Evolutionary conservation across 2,329 filamentous ascomycete species (phyloP).

Genomic region (Fusarium concolor): DNA sequence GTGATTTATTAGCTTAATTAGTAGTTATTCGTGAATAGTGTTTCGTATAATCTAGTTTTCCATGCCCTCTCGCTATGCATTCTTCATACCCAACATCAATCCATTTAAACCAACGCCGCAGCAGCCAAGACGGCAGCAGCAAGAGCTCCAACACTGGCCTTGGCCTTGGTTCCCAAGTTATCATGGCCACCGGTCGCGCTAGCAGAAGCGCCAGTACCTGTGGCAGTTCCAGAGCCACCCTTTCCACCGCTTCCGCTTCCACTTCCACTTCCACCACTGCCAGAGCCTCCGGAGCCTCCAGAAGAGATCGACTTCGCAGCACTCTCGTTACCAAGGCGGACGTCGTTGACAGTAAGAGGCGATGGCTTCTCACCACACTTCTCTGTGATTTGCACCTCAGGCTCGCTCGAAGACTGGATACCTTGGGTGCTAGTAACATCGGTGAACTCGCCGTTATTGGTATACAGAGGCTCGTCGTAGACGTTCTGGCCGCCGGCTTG

Average conservation of each 20-base stretch:
- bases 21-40: constrained; percentile 7
- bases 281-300: constrained; percentile 5
- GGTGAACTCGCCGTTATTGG: constrained; percentile 31
- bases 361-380: constrained; percentile 24
- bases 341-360: constrained; percentile 26
- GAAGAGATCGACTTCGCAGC: constrained; percentile 26
- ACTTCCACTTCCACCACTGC: constrained; percentile 1
- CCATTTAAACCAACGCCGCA: constrained; percentile 9
- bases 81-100: background rate
- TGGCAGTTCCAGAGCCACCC: constrained; percentile 8
- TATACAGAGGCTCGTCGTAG: constrained; percentile 26
- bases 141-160: constrained; percentile 18
- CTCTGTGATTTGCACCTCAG: constrained; percentile 30
- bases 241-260: constrained; percentile 1
- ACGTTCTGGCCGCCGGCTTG: constrained; percentile 25
- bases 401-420: constrained; percentile 23
- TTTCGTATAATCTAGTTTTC: background rate
- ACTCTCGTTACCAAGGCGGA: constrained; percentile 28
- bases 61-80: background rate
- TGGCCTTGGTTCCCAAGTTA: constrained; percentile 18
- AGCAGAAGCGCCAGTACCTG: constrained; percentile 10
- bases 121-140: constrained; percentile 17
- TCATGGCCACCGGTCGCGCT: constrained; percentile 16
- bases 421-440: constrained; percentile 27
- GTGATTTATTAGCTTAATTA: constrained; percentile 6